These are phyloP conservation scores for Fusarium robinianum DNA, from an alignment of 2,329 filamentous ascomycete species.

Conservation along the genomic window DNA sequence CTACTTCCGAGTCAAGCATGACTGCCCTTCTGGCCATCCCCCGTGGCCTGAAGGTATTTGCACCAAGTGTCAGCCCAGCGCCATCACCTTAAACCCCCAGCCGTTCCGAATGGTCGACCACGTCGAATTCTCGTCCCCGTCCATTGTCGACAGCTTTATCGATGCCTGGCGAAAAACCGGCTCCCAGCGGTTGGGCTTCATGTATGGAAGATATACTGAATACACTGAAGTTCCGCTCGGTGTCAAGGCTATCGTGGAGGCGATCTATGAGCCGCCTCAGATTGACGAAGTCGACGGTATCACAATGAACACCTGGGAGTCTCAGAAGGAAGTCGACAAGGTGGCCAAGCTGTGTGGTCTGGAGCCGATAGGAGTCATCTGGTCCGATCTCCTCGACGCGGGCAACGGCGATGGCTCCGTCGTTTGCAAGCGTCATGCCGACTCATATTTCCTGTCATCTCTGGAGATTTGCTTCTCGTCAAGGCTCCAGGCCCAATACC, in stretches of 20 bases:
- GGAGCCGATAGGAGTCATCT: conserved; percentile 89
- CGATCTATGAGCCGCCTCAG: conserved; percentile 95
- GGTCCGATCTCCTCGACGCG: conserved; percentile 86
- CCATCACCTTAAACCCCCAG: conserved; percentile 93
- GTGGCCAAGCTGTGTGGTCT: conserved; percentile 83
- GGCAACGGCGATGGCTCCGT: conserved; percentile 83
- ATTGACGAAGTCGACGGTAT: conserved; percentile 87
- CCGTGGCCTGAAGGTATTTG: conserved; percentile 96
- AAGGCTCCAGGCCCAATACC: conserved; percentile 83
- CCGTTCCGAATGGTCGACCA: conserved; percentile 97
- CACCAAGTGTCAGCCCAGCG: conserved; percentile 96
- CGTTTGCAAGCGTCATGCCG: conserved; percentile 91
- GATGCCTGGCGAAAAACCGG: conserved; percentile 91
- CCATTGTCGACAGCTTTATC: conserved; percentile 85
- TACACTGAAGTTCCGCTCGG: conserved; percentile 93
- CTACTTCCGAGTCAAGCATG: conserved; percentile 83
- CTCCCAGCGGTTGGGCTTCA: conserved; percentile 80
- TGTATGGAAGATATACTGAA: conserved; percentile 89
- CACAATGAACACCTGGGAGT: conserved; percentile 81
- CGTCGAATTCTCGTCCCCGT: conserved; percentile 88
- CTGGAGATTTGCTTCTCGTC: conserved; percentile 90
- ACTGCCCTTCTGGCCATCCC: conserved; percentile 92
- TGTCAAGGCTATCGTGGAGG: conserved; percentile 93
- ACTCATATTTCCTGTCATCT: conserved; percentile 93
- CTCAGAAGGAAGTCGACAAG: conserved; percentile 79